Conservation (phyloP, 192 early-diverging fungal species). For the Diversispora epigaea region DNA sequence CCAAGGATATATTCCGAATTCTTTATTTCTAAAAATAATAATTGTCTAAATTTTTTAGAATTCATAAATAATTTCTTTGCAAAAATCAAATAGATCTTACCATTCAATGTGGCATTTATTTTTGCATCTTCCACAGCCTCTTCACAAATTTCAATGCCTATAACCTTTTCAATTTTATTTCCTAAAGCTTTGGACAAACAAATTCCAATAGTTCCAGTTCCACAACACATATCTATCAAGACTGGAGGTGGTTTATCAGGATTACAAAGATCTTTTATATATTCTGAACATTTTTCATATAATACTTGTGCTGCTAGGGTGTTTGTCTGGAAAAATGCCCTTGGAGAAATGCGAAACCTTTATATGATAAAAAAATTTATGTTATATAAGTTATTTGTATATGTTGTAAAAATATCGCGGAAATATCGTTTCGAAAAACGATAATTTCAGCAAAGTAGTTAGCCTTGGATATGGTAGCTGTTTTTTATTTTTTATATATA, state of each 20-base stretch:
- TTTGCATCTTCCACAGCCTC: conserved; percentile 75
- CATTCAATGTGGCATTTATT: conserved; percentile 59
- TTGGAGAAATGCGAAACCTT: conserved; percentile 70
- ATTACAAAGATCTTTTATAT: conserved; percentile 33
- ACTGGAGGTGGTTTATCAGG: conserved; percentile 44
- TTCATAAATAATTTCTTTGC: background rate
- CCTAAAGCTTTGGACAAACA: conserved; percentile 57
- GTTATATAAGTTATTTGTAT: background rate
- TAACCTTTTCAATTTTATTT: conserved; percentile 56
- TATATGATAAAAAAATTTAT: conserved; percentile 2
- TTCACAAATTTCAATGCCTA: conserved; percentile 71
- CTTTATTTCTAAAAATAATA: conserved; percentile 25
- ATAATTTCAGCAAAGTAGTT: too few relatives aligned
- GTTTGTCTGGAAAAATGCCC: conserved; percentile 81
- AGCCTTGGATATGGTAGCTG: too few relatives aligned
- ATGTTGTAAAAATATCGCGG: conserved; percentile 36
- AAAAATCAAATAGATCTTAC: conserved; percentile 7
- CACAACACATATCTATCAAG: conserved; percentile 75
- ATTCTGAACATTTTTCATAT: conserved; percentile 50
- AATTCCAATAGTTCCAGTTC: conserved; percentile 83
- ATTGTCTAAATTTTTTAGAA: background rate
- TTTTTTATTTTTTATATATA: too few relatives aligned
- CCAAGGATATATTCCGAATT: conserved; percentile 62
- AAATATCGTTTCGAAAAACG: too few relatives aligned
- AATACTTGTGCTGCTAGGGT: conserved; percentile 66